Percentiles rank a stretch among this genome's conserved stretches.
phyloP scores from a whole-genome alignment of 306 rosid genomes.

The Pterocarpus macrocarpus region DNA sequence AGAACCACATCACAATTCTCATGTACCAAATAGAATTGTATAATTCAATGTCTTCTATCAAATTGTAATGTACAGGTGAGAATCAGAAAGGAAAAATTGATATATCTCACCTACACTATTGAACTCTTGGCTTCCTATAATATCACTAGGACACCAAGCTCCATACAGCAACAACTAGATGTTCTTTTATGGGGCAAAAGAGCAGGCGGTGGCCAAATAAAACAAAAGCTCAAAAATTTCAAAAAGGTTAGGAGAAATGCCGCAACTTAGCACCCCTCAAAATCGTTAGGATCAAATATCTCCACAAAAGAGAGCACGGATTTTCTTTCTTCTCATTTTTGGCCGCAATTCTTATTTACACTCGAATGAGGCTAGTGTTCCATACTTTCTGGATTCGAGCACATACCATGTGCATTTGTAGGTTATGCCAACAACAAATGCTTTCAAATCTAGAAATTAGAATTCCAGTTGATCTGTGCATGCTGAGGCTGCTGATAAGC shows the following conservation, averaged over 20 bases:
- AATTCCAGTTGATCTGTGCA: slow-evolving; percentile 68
- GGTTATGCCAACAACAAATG: slow-evolving; percentile 43
- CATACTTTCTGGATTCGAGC: slow-evolving; percentile 51
- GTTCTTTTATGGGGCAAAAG: slow-evolving; percentile 56
- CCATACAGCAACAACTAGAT: slow-evolving; percentile 54
- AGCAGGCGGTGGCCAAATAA: slow-evolving; percentile 39
- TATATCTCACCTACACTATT: slow-evolving; percentile 68
- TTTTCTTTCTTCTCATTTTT: slow-evolving; percentile 49
- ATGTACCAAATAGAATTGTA: slow-evolving; percentile 58
- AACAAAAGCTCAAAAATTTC: slow-evolving; percentile 21
- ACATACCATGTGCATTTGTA: slow-evolving; percentile 45
- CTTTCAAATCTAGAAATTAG: slow-evolving; percentile 58
- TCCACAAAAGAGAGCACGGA: slow-evolving; percentile 52
- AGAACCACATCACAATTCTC: slow-evolving; percentile 37
- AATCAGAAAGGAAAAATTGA: slow-evolving; percentile 68
- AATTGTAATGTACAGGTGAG: slow-evolving; percentile 85
- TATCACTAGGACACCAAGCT: slow-evolving; percentile 46
- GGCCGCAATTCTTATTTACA: slow-evolving; percentile 81
- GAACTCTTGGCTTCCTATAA: slow-evolving; percentile 66
- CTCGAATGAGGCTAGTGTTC: slow-evolving; percentile 59
- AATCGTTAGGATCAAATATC: slow-evolving; percentile 59
- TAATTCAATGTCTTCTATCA: slow-evolving; percentile 59
- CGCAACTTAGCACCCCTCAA: slow-evolving; percentile 61
- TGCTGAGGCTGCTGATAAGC: slow-evolving; percentile 76
- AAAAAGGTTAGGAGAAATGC: slow-evolving; percentile 17